Percentiles rank a stretch among this genome's conserved stretches.
phyloP scores from a whole-genome alignment of 2,329 filamentous ascomycete species.

The Byssothecium circinans region DNA sequence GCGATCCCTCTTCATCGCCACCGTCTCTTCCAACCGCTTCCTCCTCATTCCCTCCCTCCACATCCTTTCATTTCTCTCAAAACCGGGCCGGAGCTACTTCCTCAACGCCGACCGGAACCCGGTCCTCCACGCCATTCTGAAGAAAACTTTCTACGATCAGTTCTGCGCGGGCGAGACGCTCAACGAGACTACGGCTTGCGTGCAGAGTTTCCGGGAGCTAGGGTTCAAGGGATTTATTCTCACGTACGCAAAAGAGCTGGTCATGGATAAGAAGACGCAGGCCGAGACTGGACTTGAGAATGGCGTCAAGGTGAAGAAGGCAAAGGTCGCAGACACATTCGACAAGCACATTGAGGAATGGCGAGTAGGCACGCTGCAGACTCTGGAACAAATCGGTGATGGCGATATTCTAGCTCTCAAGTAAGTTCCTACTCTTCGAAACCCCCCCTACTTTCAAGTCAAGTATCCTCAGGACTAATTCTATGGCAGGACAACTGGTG shows the following conservation, averaged over 20 bases:
- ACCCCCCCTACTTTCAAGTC: background rate
- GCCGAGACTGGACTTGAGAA: conserved; percentile 10
- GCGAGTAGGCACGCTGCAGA: conserved; percentile 31
- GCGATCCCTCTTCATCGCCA: conserved; percentile 44
- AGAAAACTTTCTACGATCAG: conserved; percentile 83
- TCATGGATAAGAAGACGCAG: conserved; percentile 45
- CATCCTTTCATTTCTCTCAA: conserved; percentile 45
- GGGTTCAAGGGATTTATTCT: conserved; percentile 85
- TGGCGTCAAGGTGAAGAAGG: conserved; percentile 15
- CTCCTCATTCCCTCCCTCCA: conserved; percentile 45
- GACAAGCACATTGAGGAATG: conserved; percentile 42
- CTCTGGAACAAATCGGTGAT: conserved; percentile 30
- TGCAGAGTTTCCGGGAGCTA: conserved; percentile 66
- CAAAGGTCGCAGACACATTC: conserved; percentile 5
- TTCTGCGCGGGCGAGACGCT: conserved; percentile 83
- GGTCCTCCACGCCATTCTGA: conserved; percentile 69
- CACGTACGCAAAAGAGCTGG: conserved; percentile 74
- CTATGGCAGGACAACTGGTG: conserved; percentile 48
- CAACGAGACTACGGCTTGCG: conserved; percentile 63
- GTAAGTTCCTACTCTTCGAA: conserved; percentile 11
- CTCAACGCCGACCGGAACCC: conserved; percentile 72
- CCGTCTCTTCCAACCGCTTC: conserved; percentile 51
- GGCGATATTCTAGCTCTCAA: conserved; percentile 40
- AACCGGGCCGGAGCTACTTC: conserved; percentile 40
- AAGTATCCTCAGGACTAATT: conserved; percentile 11